phyloP scores from a whole-genome alignment of 2,329 filamentous ascomycete species.

The Alternaria triticina region DNA sequence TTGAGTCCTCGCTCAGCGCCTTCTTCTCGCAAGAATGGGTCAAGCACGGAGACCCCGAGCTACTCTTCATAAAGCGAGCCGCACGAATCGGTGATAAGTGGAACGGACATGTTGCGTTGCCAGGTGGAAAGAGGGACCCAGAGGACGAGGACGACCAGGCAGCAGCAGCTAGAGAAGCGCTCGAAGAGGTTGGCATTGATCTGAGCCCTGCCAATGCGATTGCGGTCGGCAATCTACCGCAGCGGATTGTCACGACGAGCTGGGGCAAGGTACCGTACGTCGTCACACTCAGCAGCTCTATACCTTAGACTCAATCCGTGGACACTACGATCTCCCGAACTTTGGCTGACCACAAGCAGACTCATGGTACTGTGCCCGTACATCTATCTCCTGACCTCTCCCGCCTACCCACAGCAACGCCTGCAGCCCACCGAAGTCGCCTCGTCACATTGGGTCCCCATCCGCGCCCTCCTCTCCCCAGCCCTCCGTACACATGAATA shows the following conservation, averaged over 20 bases:
- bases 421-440: slow-evolving; percentile 74
- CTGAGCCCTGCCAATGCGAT: slow-evolving; percentile 57
- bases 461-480: slow-evolving; percentile 66
- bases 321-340: background rate
- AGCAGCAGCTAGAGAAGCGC: slow-evolving; percentile 68
- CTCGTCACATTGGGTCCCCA: slow-evolving; percentile 72
- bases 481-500: slow-evolving; percentile 66
- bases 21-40: slow-evolving; percentile 73
- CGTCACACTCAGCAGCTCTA: background rate
- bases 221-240: slow-evolving; percentile 67
- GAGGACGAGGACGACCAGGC: slow-evolving; percentile 68
- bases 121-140: slow-evolving; percentile 70
- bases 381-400: slow-evolving; percentile 67
- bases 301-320: background rate
- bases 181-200: slow-evolving; percentile 71
- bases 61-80: slow-evolving; percentile 75
- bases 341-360: slow-evolving; percentile 43
- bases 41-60: slow-evolving; percentile 68
- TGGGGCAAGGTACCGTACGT: slow-evolving; percentile 70
- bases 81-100: slow-evolving; percentile 70
- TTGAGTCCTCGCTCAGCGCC: slow-evolving; percentile 55
- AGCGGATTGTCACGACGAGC: slow-evolving; percentile 69
- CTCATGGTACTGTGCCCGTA: slow-evolving; percentile 74
- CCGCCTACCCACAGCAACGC: slow-evolving; percentile 61
- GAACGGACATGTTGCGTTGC: slow-evolving; percentile 72